Evolutionary conservation across 2,329 filamentous ascomycete species (phyloP).

Genomic region (Ceratocystis variospora): DNA sequence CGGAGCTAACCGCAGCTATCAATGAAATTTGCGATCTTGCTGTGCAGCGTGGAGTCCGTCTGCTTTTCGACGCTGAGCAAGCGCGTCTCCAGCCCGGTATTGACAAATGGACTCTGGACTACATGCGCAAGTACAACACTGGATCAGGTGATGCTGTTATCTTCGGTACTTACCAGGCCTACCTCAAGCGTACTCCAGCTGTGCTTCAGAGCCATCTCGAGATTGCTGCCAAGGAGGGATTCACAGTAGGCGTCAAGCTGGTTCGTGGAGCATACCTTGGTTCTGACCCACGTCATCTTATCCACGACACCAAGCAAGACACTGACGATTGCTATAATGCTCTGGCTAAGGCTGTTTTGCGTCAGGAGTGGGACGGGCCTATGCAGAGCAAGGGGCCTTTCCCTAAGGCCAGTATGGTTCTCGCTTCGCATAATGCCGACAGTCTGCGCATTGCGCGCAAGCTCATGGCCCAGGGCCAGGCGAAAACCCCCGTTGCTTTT

Average conservation of each 20-base stretch:
- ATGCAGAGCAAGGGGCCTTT: conserved; percentile 33
- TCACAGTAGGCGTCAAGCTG: conserved; percentile 59
- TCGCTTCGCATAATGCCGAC: conserved; percentile 71
- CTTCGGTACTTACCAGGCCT: conserved; percentile 70
- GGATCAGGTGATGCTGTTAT: conserved; percentile 49
- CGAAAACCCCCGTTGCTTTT: conserved; percentile 30
- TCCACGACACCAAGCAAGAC: conserved; percentile 57
- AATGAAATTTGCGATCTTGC: conserved; percentile 63
- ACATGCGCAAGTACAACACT: conserved; percentile 64
- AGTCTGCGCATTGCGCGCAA: conserved; percentile 48
- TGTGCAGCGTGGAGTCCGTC: conserved; percentile 49
- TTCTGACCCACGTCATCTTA: conserved; percentile 53
- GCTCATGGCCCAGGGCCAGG: conserved; percentile 34
- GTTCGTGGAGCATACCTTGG: conserved; percentile 63
- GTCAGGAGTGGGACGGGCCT: conserved; percentile 43
- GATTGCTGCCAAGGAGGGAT: conserved; percentile 43
- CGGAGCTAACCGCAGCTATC: conserved; percentile 54
- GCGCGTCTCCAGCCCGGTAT: conserved; percentile 65
- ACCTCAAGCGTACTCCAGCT: conserved; percentile 49
- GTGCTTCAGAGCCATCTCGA: conserved; percentile 47
- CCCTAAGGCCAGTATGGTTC: conserved; percentile 49
- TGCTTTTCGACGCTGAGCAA: conserved; percentile 82
- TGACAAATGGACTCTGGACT: conserved; percentile 63
- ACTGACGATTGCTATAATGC: conserved; percentile 62
- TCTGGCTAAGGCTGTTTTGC: conserved; percentile 53